Conservation (phyloP, 805 yeast genomes). For the Starmera quercuum region DNA sequence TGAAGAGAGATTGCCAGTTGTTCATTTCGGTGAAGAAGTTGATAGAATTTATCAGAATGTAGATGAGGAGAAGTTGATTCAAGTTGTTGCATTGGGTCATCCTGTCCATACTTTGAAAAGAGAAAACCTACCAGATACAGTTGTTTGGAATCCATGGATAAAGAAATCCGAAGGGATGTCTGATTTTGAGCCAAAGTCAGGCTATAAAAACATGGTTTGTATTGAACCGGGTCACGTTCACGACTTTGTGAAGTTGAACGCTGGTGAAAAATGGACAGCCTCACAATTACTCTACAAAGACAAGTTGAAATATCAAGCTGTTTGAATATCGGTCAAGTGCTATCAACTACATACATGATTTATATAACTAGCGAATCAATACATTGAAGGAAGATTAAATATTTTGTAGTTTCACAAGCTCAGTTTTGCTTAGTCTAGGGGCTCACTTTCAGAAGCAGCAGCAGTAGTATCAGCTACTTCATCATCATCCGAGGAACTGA, state of each 20-base stretch:
- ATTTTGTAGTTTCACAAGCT: no score
- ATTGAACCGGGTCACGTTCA: slow-evolving; percentile 89
- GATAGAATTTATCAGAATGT: slow-evolving; percentile 78
- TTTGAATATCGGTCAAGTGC: slow-evolving; percentile 14
- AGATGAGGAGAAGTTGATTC: slow-evolving; percentile 44
- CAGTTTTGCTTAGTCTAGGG: no score
- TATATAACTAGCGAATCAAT: not conserved
- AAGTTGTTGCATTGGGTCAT: slow-evolving; percentile 63
- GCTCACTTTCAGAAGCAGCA: not conserved
- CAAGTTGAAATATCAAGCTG: slow-evolving; percentile 51
- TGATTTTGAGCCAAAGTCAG: slow-evolving; percentile 83
- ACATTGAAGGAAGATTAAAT: no score
- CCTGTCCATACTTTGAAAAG: slow-evolving; percentile 65
- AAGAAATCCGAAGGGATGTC: slow-evolving; percentile 74
- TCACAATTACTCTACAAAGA: slow-evolving; percentile 54
- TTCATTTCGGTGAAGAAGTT: slow-evolving; percentile 66
- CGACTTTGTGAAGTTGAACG: slow-evolving; percentile 51
- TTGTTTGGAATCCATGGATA: slow-evolving; percentile 98
- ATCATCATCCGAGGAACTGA: slow-evolving; percentile 25
- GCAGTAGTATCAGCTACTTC: slow-evolving; percentile 15
- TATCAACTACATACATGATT: not conserved
- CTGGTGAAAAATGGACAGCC: slow-evolving; percentile 75
- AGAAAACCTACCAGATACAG: slow-evolving; percentile 55
- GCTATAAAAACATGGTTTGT: slow-evolving; percentile 85
- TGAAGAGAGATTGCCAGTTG: slow-evolving; percentile 66